phyloP scores from a whole-genome alignment of 2,329 filamentous ascomycete genomes.

The Neodidymelliopsis sp. region DNA sequence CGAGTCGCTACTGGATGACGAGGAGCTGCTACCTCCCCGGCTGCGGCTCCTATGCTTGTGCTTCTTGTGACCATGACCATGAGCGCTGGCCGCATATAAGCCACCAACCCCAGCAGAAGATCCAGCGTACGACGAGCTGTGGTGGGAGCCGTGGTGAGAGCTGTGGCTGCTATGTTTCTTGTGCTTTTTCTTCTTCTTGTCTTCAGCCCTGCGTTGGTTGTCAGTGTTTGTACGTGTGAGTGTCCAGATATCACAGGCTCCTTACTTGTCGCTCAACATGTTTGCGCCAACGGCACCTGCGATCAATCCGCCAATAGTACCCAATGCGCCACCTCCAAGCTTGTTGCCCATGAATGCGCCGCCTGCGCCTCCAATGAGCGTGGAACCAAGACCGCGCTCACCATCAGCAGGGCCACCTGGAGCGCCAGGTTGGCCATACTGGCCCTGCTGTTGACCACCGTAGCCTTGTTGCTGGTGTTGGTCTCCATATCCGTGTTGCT shows the following conservation, averaged over 20 bases:
- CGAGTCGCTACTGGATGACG: slow-evolving; percentile 47
- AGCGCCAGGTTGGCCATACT: slow-evolving; percentile 52
- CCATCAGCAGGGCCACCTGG: slow-evolving; percentile 51
- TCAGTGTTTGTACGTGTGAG: slow-evolving; percentile 6
- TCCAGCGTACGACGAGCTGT: slow-evolving; percentile 38
- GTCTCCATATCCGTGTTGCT: slow-evolving; percentile 36
- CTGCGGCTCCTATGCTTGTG: slow-evolving; percentile 43
- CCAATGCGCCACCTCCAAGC: slow-evolving; percentile 61
- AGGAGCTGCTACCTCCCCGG: slow-evolving; percentile 41
- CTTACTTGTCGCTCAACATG: slow-evolving; percentile 55
- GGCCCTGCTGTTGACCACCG: slow-evolving; percentile 17
- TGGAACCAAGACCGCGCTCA: slow-evolving; percentile 65
- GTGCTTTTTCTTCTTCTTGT: slow-evolving; percentile 50
- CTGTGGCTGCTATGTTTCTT: slow-evolving; percentile 42
- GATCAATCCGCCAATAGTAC: slow-evolving; percentile 60
- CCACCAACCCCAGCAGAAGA: slow-evolving; percentile 45
- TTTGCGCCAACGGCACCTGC: slow-evolving; percentile 66
- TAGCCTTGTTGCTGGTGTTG: slow-evolving; percentile 33
- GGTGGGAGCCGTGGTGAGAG: slow-evolving; percentile 37
- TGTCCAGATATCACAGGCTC: neutral
- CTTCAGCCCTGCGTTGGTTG: slow-evolving; percentile 29
- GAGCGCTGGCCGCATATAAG: slow-evolving; percentile 41
- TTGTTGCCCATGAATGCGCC: slow-evolving; percentile 64
- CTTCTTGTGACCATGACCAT: slow-evolving; percentile 38
- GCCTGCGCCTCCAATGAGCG: slow-evolving; percentile 61